These are phyloP conservation scores for Hymenoscyphus linearis DNA, from an alignment of 2,329 filamentous ascomycete genomes.

Conservation along the genomic window DNA sequence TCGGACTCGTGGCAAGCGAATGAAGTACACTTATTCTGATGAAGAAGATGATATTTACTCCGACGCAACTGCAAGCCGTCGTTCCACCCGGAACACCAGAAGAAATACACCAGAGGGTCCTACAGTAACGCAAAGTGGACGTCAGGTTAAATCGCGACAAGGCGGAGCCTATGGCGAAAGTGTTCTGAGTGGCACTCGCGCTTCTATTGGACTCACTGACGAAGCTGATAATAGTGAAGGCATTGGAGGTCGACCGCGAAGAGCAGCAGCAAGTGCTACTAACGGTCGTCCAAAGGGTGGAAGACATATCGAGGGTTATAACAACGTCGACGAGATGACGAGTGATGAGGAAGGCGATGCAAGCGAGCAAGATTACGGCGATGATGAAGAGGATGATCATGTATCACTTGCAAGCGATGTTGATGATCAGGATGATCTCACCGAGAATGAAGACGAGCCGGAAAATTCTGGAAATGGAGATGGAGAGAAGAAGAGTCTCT, in stretches of 20 bases:
- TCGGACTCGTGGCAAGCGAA: conserved; percentile 88
- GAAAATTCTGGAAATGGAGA: conserved; percentile 34
- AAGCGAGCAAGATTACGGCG: conserved; percentile 69
- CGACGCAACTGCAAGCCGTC: conserved; percentile 56
- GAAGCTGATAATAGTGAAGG: conserved; percentile 39
- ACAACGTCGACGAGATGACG: conserved; percentile 54
- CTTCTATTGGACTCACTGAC: conserved; percentile 36
- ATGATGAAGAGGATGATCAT: conserved; percentile 66
- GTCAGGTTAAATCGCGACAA: conserved; percentile 66
- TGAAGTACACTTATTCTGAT: conserved; percentile 94
- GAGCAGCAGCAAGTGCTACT: conserved; percentile 27
- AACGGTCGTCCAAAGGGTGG: conserved; percentile 38
- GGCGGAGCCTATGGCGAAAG: conserved; percentile 50
- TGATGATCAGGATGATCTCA: conserved; percentile 51
- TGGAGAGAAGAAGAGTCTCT: conserved; percentile 54
- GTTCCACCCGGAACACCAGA: conserved; percentile 69
- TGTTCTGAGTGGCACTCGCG: conserved; percentile 45
- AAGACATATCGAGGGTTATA: conserved; percentile 47
- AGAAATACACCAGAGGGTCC: conserved; percentile 63
- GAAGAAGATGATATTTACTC: conserved; percentile 67
- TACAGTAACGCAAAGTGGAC: conserved; percentile 76
- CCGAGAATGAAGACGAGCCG: conserved; percentile 38
- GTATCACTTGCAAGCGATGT: conserved; percentile 54
- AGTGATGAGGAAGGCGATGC: conserved; percentile 60
- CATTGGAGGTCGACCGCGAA: conserved; percentile 36